Evolutionary conservation across 495 filamentous ascomycete species (phyloP), one percentile per base, ranked within the genome.

Genomic region (Filosporella fistucella): DNA sequence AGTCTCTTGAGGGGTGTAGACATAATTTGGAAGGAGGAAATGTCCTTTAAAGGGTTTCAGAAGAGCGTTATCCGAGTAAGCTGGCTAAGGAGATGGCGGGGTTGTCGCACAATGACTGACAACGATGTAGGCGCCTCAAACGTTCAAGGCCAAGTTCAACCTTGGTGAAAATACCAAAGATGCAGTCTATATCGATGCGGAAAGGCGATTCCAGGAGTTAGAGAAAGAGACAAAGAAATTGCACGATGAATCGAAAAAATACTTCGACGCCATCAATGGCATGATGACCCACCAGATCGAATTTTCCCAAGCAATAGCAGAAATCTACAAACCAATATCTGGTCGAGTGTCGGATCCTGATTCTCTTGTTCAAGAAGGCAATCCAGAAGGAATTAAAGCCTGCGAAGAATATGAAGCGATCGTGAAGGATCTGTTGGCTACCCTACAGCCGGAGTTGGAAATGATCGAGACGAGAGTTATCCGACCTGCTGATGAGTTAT

Each of bases 201-300:
- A 99, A 63, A 79, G 91, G 50, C 81, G 94, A 21, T 99, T 99
- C 60, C 71, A 88, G 45, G 94, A 99, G 67, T 79, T 99, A 48
- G 93, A 99, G 68, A 78, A 70, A 61, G 93, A 99, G 68, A 97
- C 94, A 16, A 96, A 96, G 74, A 88, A 83, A 61, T 82, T 99
- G 5, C 91, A 97, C 68, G 88, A 93, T 71, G 90, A 95, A 61
- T 91, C 86, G 22, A 85, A 89, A 63, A 96, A 93, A 69, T 91
- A 99, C 67, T 96, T 93, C 56, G 82, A 95, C 32, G 89, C 93
- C 62, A 96, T 99, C 64, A 97, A 97, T 68, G 88, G 89, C 71
- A 99, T 99, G 93, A 72, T 99, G 55, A 82, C 72, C 66, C 89
- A 96, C 69, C 93, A 99, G 68, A 96, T 97, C 74, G 94, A 94